phyloP scores from a whole-genome alignment of 2,329 filamentous ascomycete genomes.

The Fusarium devonianum region DNA sequence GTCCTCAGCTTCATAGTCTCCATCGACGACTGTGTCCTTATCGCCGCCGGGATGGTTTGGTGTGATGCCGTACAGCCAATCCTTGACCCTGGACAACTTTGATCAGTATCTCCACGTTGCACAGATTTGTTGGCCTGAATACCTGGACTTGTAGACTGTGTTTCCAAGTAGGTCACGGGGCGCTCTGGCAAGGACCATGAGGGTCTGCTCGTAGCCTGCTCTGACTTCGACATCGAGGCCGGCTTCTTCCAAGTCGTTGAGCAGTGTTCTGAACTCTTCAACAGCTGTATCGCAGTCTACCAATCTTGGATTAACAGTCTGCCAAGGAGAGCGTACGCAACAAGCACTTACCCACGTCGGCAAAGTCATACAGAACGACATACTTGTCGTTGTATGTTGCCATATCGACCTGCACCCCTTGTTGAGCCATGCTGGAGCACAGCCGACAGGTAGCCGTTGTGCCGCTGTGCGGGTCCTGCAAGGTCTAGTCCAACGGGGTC shows the following conservation, averaged over 20 bases:
- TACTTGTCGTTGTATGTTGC: constrained; percentile 50
- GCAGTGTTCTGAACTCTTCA: constrained; percentile 53
- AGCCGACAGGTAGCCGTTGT: constrained; percentile 9
- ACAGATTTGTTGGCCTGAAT: not conserved
- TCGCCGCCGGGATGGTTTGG: constrained; percentile 66
- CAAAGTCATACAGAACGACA: constrained; percentile 51
- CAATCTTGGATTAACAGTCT: not conserved
- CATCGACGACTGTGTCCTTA: constrained; percentile 61
- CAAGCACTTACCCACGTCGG: constrained; percentile 42
- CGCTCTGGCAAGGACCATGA: constrained; percentile 72
- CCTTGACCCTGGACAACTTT: constrained; percentile 63
- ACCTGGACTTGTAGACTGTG: constrained; percentile 73
- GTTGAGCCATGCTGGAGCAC: constrained; percentile 10
- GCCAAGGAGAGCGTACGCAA: accelerated
- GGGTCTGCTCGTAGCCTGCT: constrained; percentile 70
- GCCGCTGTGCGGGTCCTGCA: not conserved
- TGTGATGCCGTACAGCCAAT: constrained; percentile 77
- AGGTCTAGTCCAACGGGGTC: constrained; percentile 16
- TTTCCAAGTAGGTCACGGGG: constrained; percentile 69
- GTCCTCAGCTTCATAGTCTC: constrained; percentile 67
- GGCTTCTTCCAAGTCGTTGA: constrained; percentile 66
- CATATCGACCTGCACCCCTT: constrained; percentile 11
- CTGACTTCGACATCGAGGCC: constrained; percentile 76
- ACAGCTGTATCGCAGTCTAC: constrained; percentile 47
- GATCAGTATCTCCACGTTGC: not conserved